Evolutionary conservation across 208 protist genomes (phyloP).

Genomic region (Crithidia fasciculata): DNA sequence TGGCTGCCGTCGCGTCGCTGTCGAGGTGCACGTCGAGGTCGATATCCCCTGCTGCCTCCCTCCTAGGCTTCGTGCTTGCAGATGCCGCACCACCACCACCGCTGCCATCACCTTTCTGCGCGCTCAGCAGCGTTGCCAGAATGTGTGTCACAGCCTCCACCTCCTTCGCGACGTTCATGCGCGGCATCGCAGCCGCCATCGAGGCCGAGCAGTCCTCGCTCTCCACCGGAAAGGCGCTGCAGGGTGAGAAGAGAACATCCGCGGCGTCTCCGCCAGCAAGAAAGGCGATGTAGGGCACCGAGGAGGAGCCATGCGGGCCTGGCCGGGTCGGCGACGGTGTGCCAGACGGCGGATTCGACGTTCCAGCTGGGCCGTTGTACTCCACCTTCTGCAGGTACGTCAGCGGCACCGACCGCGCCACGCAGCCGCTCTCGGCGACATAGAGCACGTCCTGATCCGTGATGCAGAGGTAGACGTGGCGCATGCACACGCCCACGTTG

Average conservation of each 20-base stretch:
- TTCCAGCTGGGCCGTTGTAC: constrained; percentile 24
- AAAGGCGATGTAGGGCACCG: constrained; percentile 20
- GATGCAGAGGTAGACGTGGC: constrained; percentile 48
- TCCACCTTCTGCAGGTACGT: constrained; percentile 23
- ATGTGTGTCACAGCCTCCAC: constrained; percentile 4
- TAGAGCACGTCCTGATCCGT: constrained; percentile 40
- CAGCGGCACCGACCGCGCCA: constrained; percentile 34
- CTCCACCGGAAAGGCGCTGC: constrained; percentile 15
- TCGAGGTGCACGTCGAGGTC: constrained; percentile 10
- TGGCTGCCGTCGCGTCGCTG: neutral
- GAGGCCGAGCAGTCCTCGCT: constrained; percentile 28
- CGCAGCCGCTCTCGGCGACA: constrained; percentile 28
- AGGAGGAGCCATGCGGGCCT: neutral
- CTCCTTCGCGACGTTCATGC: constrained; percentile 18
- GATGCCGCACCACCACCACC: neutral
- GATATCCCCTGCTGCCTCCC: neutral
- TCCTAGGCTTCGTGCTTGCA: neutral
- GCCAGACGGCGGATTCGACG: neutral
- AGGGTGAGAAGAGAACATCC: constrained; percentile 37
- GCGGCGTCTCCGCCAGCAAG: constrained; percentile 17
- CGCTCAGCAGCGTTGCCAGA: constrained; percentile 13
- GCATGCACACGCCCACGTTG: constrained; percentile 30
- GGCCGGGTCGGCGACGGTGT: neutral
- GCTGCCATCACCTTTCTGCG: neutral
- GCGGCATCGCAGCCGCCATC: constrained; percentile 34